phyloP scores from a whole-genome alignment of 495 filamentous ascomycete genomes.

The Elasticomyces elasticus region DNA sequence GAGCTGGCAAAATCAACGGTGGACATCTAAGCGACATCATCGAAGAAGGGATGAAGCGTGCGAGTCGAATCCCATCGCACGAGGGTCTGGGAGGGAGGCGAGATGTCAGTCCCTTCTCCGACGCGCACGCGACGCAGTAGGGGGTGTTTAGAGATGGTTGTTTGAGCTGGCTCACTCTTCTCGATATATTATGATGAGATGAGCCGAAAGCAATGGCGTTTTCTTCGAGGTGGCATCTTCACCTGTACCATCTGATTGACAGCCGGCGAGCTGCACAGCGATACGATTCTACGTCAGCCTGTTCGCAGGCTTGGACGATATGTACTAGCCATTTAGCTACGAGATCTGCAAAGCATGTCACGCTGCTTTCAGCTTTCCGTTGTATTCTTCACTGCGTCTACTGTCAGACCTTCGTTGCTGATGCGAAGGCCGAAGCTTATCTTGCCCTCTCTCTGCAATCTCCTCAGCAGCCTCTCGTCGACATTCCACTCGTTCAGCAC shows the following conservation, averaged over 20 bases:
- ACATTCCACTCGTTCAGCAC: conserved; percentile 13
- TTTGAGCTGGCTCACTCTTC: conserved; percentile 6
- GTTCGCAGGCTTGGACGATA: background rate
- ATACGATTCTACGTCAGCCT: background rate
- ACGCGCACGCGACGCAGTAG: conserved; percentile 13
- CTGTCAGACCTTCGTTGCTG: background rate
- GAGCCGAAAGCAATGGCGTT: background rate
- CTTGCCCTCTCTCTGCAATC: background rate
- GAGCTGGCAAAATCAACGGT: conserved; percentile 2
- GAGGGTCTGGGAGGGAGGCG: conserved; percentile 11
- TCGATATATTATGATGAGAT: background rate
- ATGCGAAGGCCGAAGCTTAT: conserved; percentile 13
- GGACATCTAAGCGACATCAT: conserved; percentile 24
- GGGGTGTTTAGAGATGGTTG: background rate
- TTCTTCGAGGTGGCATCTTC: too few relatives aligned
- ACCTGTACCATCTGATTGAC: too few relatives aligned
- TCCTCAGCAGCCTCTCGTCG: conserved; percentile 9
- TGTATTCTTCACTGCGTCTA: background rate
- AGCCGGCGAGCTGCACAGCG: background rate
- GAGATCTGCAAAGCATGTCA: too few relatives aligned
- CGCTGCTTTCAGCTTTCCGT: background rate
- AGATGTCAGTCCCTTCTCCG: conserved; percentile 18
- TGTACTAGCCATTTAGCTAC: background rate
- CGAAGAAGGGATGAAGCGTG: conserved; percentile 30
- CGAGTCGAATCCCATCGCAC: conserved; percentile 19